Base-by-base conservation (phyloP, 2,329 filamentous ascomycete species). In the Fusarium pseudonygamai region DNA sequence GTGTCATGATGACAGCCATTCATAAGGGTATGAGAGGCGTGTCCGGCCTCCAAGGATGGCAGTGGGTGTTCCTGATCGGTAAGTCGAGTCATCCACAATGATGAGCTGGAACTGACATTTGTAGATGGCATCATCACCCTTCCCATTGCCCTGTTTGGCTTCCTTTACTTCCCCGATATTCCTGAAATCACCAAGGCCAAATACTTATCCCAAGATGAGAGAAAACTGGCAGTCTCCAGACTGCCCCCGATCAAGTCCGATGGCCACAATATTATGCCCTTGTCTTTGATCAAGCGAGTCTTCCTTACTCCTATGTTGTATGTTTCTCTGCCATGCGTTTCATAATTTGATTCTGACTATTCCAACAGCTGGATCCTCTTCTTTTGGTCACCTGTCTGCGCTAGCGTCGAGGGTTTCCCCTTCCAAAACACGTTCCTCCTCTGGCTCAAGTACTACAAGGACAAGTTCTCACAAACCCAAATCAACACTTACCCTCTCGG, bases 1-100 rank as follows among this genome's bases (percentile, higher is more conserved):
- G 89, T 0, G 87, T 89, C 55, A 85, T 90, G 70, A 88, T 89
- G 77, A 86, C 86, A 0, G 86, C 85, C 1, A 78, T 78, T 7
- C 69, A 78, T 7, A 69, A 65, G 45, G 62, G 64, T 3, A 77
- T 79, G 65, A 74, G 86, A 30, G 86, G 87, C 1, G 76, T 83
- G 16, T 76, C 75, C 13, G 83, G 85, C 9, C 49, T 78, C 0
- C 60, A 61, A 14, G 87, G 85, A 0, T 91, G 89, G 88, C 81
- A 87, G 40, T 86, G 84, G 85, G 78, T 84, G 6, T 77, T 77
- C 28, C 39, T 77, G 7, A 75, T 77, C 5, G 72, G 71, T 73
- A 30, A 14, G 61, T 18, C 1, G 1, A 8, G 2, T 14, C 14
- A 4, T 0, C 4, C 1, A 15, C 0, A 3, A 0, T 0, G 2